Percentiles rank a stretch among this genome's conserved stretches.
Evolutionary conservation across 2,329 filamentous ascomycete species (phyloP).

Genomic region (Erysiphe neolycopersici): DNA sequence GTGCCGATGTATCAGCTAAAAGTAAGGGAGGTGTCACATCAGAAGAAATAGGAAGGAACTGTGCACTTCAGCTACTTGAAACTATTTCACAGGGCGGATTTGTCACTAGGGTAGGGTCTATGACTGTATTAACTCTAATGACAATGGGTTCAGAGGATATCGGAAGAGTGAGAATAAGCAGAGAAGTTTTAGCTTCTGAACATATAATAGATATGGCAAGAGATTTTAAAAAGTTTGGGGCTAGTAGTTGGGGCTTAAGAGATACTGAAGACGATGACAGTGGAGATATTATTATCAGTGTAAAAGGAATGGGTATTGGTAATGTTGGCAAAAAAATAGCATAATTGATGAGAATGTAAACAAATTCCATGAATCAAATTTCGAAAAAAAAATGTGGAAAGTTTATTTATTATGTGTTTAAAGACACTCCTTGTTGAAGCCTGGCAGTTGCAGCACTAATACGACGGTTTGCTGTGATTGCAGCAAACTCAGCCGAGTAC

Average conservation of each 20-base stretch:
- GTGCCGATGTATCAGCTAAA: constrained; percentile 54
- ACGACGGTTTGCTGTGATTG: constrained; percentile 7
- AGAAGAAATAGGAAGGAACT: constrained; percentile 71
- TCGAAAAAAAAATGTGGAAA: not conserved
- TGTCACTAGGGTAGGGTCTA: constrained; percentile 41
- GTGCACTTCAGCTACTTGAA: constrained; percentile 73
- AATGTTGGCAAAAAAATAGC: constrained; percentile 85
- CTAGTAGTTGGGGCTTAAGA: constrained; percentile 70
- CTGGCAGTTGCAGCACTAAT: constrained; percentile 8
- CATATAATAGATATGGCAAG: constrained; percentile 55
- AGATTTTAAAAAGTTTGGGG: constrained; percentile 70
- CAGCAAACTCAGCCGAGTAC: constrained; percentile 9
- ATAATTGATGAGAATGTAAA: constrained; percentile 11
- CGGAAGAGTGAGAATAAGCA: constrained; percentile 56
- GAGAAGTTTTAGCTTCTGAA: constrained; percentile 57
- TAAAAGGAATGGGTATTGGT: constrained; percentile 79
- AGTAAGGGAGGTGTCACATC: constrained; percentile 58
- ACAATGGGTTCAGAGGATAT: constrained; percentile 96
- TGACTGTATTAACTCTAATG: constrained; percentile 68
- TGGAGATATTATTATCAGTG: constrained; percentile 55
- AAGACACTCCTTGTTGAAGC: constrained; percentile 7
- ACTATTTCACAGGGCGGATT: constrained; percentile 61
- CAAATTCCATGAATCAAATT: too few relatives aligned
- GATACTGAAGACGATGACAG: constrained; percentile 37
- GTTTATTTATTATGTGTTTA: not conserved